Conservation (phyloP, 2,329 filamentous ascomycete species). For the Pseudogymnoascus sp. region DNA sequence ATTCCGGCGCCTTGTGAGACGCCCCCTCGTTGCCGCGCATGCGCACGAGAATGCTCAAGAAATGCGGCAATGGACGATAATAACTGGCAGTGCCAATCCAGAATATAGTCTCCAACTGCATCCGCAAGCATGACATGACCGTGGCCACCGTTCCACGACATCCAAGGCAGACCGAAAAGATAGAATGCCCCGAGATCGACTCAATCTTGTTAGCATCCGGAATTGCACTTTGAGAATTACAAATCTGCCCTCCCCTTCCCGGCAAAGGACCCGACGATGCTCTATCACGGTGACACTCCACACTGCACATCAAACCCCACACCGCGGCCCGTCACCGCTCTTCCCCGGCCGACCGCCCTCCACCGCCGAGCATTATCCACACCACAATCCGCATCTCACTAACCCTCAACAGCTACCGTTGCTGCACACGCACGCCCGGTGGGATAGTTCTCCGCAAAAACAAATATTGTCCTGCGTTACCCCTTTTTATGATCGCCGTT, state of each 20-base stretch:
- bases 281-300: background rate
- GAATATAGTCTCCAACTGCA: background rate
- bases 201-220: background rate
- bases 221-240: background rate
- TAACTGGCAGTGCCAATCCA: background rate
- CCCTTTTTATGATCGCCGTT: background rate
- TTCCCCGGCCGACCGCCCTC: constrained; percentile 4
- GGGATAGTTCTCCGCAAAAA: background rate
- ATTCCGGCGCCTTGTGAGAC: background rate
- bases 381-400: background rate
- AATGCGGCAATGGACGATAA: constrained; percentile 3
- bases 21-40: background rate
- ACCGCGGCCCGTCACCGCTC: constrained; percentile 5
- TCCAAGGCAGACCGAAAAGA: background rate
- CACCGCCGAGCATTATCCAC: constrained; percentile 1
- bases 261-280: background rate
- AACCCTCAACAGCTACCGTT: background rate
- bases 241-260: background rate
- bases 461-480: background rate
- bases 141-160: background rate
- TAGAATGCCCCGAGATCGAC: background rate
- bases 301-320: background rate
- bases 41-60: background rate
- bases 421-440: background rate
- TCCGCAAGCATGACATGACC: background rate